A percentile compares a stretch with the other conserved stretches of the same genome.
These are phyloP conservation scores for Leccinum fibrillosum DNA, from an alignment of 768 basidiomycete species.

Conservation along the genomic window DNA sequence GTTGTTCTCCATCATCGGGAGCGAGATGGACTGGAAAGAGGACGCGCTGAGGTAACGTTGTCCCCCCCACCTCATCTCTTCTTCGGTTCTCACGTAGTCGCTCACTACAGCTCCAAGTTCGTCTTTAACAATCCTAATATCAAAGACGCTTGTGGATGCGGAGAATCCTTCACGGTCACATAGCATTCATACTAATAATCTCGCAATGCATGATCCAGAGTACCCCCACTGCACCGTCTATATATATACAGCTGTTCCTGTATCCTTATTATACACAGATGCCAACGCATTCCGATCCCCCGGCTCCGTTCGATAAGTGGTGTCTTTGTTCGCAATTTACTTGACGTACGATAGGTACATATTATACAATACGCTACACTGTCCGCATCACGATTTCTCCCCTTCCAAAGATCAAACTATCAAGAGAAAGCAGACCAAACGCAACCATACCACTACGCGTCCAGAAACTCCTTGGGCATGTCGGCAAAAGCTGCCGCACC, in stretches of 20 bases:
- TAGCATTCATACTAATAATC: conserved; percentile 11
- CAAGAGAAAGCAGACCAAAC: background rate
- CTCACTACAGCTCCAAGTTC: conserved; percentile 62
- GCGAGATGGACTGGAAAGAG: conserved; percentile 99
- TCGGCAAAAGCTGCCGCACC: conserved; percentile 83
- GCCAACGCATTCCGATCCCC: background rate
- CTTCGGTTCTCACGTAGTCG: background rate
- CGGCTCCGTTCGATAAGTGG: conserved; percentile 5
- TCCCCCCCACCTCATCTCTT: background rate
- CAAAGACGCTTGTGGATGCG: conserved; percentile 92
- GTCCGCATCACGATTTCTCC: conserved; percentile 6
- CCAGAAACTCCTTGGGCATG: conserved; percentile 69
- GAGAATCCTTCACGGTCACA: conserved; percentile 80
- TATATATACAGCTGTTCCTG: conserved; percentile 12
- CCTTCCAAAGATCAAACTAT: background rate
- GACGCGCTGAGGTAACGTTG: conserved; percentile 70
- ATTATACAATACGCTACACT: conserved; percentile 15
- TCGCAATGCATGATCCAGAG: conserved; percentile 3
- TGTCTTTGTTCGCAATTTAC: conserved; percentile 6
- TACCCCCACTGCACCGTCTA: conserved; percentile 9
- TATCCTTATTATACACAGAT: conserved; percentile 29
- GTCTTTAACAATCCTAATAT: conserved; percentile 90
- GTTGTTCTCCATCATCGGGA: conserved; percentile 95
- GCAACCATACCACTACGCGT: conserved; percentile 29
- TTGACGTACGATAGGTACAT: conserved; percentile 7